Evolutionary conservation across 805 yeast species (phyloP).

Genomic region (Wickerhamomyces queroliae): DNA sequence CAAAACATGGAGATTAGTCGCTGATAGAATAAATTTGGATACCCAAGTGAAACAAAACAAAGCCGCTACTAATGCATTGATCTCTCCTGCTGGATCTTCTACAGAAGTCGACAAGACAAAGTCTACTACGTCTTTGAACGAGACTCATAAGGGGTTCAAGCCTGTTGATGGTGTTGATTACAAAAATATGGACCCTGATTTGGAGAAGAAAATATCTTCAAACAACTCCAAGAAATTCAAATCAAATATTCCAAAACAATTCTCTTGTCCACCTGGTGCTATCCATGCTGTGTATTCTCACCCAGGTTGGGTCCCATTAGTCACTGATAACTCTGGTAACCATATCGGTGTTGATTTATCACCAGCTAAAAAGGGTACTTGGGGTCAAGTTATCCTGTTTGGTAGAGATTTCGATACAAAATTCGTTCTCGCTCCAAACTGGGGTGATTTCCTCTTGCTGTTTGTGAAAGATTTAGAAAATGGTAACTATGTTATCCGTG

Average conservation of each 20-base stretch:
- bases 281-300: conserved; percentile 80
- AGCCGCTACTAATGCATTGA: conserved; percentile 14
- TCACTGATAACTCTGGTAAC: conserved; percentile 86
- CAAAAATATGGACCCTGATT: conserved; percentile 12
- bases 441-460: conserved; percentile 81
- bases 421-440: conserved; percentile 77
- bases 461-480: conserved; percentile 85
- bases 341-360: conserved; percentile 87
- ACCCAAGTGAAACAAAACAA: conserved; percentile 17
- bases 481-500: conserved; percentile 72
- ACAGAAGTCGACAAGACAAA: conserved; percentile 14
- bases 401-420: conserved; percentile 94
- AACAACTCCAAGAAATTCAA: conserved; percentile 28
- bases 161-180: conserved; percentile 20
- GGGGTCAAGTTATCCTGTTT: conserved; percentile 90
- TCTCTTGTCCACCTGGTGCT: conserved; percentile 71
- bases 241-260: conserved; percentile 43
- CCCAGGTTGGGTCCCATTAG: conserved; percentile 86
- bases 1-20: conserved; percentile 77
- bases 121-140: conserved; percentile 18
- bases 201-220: conserved; percentile 16
- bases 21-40: conserved; percentile 33
- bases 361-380: conserved; percentile 70
- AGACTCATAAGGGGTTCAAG: conserved; percentile 12
- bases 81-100: conserved; percentile 22